Percentiles rank a stretch among this genome's conserved stretches.
Conservation (phyloP, 345 rosid genomes). For the Heritiera fomes region DNA sequence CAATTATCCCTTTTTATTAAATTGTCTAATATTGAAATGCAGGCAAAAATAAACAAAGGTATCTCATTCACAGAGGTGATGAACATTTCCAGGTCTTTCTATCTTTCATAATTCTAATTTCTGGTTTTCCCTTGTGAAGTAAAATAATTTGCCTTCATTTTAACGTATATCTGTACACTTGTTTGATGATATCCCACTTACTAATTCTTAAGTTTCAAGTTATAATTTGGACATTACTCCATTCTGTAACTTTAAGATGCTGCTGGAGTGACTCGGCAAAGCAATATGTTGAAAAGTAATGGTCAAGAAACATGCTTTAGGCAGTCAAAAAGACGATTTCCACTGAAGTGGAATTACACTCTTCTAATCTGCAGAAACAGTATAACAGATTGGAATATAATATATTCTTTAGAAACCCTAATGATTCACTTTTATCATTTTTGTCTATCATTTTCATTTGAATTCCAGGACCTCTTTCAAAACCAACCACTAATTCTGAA, state of each 20-base stretch:
- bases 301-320: not conserved
- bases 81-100: not conserved
- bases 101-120: not conserved
- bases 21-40: no score
- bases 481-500: not conserved
- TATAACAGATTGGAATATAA: not conserved
- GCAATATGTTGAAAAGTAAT: not conserved
- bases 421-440: not conserved
- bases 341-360: not conserved
- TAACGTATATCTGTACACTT: not conserved
- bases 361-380: not conserved
- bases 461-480: not conserved
- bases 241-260: not conserved
- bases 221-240: not conserved
- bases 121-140: not conserved
- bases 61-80: not conserved
- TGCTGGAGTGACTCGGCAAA: not conserved
- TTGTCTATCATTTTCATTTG: not conserved
- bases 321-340: not conserved
- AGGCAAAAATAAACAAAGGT: no score
- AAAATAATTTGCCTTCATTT: not conserved
- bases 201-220: not conserved
- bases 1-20: no score
- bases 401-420: not conserved
- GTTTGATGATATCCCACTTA: not conserved